Conservation (phyloP, 1,284 basidiomycete species). For the Microbotryum violaceum region DNA sequence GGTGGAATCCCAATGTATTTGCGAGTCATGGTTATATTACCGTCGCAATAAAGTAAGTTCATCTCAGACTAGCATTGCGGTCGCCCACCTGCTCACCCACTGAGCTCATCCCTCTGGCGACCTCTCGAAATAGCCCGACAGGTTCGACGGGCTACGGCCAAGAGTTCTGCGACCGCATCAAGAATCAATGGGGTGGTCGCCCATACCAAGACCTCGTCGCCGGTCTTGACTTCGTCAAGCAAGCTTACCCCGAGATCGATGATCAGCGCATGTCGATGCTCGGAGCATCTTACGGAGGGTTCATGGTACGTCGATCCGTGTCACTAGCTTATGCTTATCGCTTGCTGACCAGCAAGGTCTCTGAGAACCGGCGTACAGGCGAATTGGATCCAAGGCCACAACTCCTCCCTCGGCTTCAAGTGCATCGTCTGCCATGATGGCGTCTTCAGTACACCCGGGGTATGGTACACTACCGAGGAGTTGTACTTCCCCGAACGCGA, state of each 20-base stretch:
- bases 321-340: not conserved
- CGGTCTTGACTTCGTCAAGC: constrained; percentile 31
- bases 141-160: constrained; percentile 32
- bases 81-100: no score
- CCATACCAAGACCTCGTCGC: constrained; percentile 32
- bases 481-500: constrained; percentile 81
- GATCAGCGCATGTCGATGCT: constrained; percentile 57
- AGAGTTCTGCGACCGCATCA: constrained; percentile 65
- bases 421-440: constrained; percentile 56
- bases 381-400: constrained; percentile 90
- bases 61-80: no score
- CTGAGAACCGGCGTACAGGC: constrained; percentile 11
- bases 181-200: constrained; percentile 57
- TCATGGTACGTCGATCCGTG: constrained; percentile 6
- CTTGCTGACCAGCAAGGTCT: not conserved
- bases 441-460: constrained; percentile 51
- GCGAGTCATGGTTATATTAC: constrained; percentile 62
- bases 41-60: constrained; percentile 58
- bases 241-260: constrained; percentile 55
- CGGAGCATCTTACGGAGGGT: constrained; percentile 44
- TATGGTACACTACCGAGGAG: constrained; percentile 67
- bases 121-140: constrained; percentile 62
- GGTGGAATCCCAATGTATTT: constrained; percentile 68
- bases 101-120: constrained; percentile 15
- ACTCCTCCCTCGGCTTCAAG: constrained; percentile 76